phyloP scores from a whole-genome alignment of 2,329 filamentous ascomycete species.

The Diaporthe capsici region DNA sequence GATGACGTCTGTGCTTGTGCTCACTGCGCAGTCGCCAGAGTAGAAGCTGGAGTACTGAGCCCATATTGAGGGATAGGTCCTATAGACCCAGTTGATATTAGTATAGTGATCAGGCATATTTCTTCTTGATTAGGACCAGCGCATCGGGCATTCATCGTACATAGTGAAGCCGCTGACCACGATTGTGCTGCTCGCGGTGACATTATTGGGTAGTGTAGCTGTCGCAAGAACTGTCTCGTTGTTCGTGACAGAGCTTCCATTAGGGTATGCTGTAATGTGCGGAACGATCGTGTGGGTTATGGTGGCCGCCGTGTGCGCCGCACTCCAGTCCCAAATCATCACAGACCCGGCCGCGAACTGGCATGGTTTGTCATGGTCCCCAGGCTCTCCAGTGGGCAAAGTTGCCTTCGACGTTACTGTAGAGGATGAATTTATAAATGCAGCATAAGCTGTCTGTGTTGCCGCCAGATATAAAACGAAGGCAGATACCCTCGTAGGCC shows the following conservation, averaged over 20 bases:
- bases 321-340: slow-evolving; percentile 20
- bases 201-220: neutral
- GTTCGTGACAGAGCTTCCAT: slow-evolving; percentile 21
- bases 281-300: slow-evolving; percentile 4
- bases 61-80: slow-evolving; percentile 15
- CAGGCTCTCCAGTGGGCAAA: neutral
- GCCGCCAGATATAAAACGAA: neutral
- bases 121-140: too few species aligned
- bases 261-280: slow-evolving; percentile 12
- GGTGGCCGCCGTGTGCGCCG: slow-evolving; percentile 1
- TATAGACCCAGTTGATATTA: neutral
- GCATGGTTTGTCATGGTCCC: neutral
- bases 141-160: neutral
- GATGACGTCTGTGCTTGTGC: neutral
- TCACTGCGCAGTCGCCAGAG: slow-evolving; percentile 10
- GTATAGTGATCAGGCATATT: neutral
- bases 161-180: slow-evolving; percentile 24
- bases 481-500: neutral
- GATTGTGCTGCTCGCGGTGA: neutral
- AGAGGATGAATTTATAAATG: neutral
- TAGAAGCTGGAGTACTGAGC: slow-evolving; percentile 15
- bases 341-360: slow-evolving; percentile 12
- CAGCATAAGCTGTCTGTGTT: neutral
- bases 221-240: slow-evolving; percentile 7
- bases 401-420: neutral